phyloP scores from a whole-genome alignment of 108 stramenopile species.

The Fragilaria radians region DNA sequence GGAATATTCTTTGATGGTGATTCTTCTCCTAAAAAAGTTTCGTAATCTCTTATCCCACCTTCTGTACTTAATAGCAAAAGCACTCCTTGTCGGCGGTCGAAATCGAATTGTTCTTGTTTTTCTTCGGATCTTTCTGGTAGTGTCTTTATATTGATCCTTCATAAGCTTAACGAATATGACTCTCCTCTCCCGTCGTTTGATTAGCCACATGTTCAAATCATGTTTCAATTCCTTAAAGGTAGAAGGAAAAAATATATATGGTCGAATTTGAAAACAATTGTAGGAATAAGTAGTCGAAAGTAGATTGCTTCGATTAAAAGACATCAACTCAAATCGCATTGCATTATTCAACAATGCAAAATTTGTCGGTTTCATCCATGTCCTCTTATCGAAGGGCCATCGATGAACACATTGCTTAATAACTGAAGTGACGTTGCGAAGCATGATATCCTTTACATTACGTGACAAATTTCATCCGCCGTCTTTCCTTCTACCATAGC shows the following conservation, averaged over 20 bases:
- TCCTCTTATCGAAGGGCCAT: too few relatives aligned
- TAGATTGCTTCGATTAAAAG: too few relatives aligned
- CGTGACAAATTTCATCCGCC: too few relatives aligned
- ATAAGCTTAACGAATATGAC: conserved; percentile 1
- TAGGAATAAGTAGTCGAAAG: too few relatives aligned
- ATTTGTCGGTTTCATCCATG: too few relatives aligned
- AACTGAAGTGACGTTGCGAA: too few relatives aligned
- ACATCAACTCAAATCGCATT: too few relatives aligned
- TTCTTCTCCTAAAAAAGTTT: conserved; percentile 5
- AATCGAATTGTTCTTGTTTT: neutral
- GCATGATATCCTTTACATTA: too few relatives aligned
- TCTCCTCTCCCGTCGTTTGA: neutral
- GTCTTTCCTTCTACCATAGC: too few relatives aligned
- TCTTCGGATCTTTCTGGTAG: neutral
- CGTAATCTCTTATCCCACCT: neutral
- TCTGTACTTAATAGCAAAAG: neutral
- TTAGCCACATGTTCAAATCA: neutral
- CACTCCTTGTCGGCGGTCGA: neutral
- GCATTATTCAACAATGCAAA: too few relatives aligned
- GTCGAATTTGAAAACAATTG: neutral
- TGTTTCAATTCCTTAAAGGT: neutral
- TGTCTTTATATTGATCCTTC: neutral
- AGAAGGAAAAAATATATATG: neutral
- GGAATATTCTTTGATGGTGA: conserved; percentile 53
- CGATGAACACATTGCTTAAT: too few relatives aligned